Conservation (phyloP, 768 basidiomycete genomes). For the Tylopilus plumbeoviolaceoides region DNA sequence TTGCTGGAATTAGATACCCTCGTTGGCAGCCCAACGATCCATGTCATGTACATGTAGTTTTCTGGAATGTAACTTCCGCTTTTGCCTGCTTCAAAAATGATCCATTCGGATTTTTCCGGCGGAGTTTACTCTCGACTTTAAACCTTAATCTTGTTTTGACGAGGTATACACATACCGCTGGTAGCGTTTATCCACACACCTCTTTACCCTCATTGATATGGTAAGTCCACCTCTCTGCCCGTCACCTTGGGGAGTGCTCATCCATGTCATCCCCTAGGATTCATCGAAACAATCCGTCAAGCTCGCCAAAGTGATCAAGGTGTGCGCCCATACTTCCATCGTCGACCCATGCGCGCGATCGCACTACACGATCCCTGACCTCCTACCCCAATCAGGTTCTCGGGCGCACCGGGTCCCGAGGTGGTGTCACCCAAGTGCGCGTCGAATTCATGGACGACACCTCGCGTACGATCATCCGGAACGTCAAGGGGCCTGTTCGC, state of each 20-base stretch:
- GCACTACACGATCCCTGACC: background rate
- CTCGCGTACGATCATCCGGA: conserved; percentile 93
- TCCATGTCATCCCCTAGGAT: conserved; percentile 42
- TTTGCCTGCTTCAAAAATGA: background rate
- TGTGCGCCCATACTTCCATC: background rate
- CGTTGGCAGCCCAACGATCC: background rate
- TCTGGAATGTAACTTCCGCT: no score
- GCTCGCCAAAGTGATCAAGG: conserved; percentile 97
- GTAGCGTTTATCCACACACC: background rate
- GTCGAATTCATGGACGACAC: conserved; percentile 99
- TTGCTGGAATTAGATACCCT: conserved; percentile 8
- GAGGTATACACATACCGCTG: conserved; percentile 1
- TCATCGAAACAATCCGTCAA: conserved; percentile 91
- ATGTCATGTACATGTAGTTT: no score
- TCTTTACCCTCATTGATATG: conserved; percentile 16
- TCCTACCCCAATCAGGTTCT: conserved; percentile 61
- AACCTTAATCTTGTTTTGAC: conserved; percentile 25
- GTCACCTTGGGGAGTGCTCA: background rate
- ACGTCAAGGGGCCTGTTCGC: conserved; percentile 97
- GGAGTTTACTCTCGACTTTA: conserved; percentile 7
- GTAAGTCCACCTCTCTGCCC: conserved; percentile 10
- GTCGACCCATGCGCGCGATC: background rate
- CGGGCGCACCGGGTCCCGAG: conserved; percentile 97
- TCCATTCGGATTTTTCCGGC: conserved; percentile 14
- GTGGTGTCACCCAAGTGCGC: conserved; percentile 98